Conservation (phyloP, 257 asterid genomes). For the Fraxinus excelsior region DNA sequence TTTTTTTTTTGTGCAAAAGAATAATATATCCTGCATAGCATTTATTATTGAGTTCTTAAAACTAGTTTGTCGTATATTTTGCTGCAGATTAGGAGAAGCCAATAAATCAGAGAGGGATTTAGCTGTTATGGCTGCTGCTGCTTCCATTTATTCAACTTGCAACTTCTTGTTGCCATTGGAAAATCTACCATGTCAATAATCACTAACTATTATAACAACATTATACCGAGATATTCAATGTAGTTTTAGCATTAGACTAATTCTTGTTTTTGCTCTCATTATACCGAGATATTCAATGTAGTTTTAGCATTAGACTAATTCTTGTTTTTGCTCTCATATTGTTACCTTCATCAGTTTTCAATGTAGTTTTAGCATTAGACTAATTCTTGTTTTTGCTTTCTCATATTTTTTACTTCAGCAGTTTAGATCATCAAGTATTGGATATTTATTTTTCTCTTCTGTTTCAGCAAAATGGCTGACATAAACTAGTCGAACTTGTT, state of each 20-base stretch:
- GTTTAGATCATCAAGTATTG: background rate
- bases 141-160: conserved; percentile 93
- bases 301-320: no score
- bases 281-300: no score
- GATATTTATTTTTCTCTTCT: background rate
- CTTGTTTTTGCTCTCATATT: no score
- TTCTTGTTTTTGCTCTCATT: background rate
- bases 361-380: conserved; percentile 15
- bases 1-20: no score
- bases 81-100: conserved; percentile 48
- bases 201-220: conserved; percentile 27
- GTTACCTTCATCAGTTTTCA: no score
- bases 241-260: conserved; percentile 12
- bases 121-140: conserved; percentile 86
- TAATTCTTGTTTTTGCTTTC: background rate
- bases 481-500: background rate
- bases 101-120: conserved; percentile 53
- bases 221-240: conserved; percentile 11
- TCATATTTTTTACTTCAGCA: conserved; percentile 3
- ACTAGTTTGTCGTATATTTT: background rate
- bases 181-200: conserved; percentile 50
- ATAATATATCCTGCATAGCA: no score
- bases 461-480: conserved; percentile 1
- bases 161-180: conserved; percentile 63
- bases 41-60: background rate